Base-by-base conservation (phyloP, 2,329 filamentous ascomycete genomes). In the Penicillium sp. region DNA sequence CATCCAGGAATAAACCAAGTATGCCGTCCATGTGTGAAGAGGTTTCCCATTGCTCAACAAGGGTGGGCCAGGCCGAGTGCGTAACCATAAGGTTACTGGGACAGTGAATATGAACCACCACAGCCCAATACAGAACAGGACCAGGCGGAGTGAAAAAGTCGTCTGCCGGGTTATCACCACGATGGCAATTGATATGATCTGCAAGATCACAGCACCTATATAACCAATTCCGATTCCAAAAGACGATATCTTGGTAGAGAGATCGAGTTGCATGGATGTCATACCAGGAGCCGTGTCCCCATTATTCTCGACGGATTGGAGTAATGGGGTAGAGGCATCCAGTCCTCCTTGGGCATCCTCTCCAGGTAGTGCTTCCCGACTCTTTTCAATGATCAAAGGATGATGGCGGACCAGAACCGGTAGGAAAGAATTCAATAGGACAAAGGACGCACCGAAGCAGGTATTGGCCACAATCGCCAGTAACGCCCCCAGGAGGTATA, bases 81-180 rank as follows among this genome's bases (percentile, higher is more conserved):
- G 86, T 27, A 99, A 81, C 89, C 92, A 97, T 65, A 95, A 74
- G 2, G 90, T 90, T 0, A 91, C 87, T 0, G 94, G 94, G 53
- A 97, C 85, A 3, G 90, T 95, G 71, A 99, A 97, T 31, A 89
- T 56, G 43, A 92, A 85, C 94, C 94, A 99, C 94, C 94, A 99
- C 26, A 85, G 73, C 31, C 94, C 94, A 51, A 97, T 87, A 54
- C 92, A 76, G 72, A 95, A 92, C 9, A 99, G 82, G 0, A 94
- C 93, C 3, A 97, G 81, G 3, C 92, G 87, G 44, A 97, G 86
- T 0, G 91, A 90, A 79, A 92, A 92, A 0, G 89, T 92, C 4
- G 89, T 89, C 57, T 90, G 92, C 35, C 85, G 82, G 69, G 90
- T 85, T 2, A 79, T 75, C 37, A 92, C 80, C 2, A 97, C 82